phyloP scores from a whole-genome alignment of 2,329 filamentous ascomycete species.

The Xylaria sp. region DNA sequence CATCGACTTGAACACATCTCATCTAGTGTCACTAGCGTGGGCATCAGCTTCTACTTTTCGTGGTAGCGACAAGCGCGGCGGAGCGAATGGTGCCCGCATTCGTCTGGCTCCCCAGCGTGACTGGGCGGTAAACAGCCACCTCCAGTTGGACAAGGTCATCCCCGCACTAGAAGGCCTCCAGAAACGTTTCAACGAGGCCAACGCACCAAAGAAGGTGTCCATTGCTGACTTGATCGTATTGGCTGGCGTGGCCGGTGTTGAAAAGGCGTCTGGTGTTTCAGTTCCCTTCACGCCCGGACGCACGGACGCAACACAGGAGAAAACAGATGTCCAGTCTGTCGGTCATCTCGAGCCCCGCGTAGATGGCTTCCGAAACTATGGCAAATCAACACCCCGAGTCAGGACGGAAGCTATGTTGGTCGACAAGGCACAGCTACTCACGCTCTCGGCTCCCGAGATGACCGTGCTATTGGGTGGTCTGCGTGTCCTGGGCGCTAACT shows the following conservation, averaged over 20 bases:
- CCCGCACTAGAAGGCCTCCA: slow-evolving; percentile 71
- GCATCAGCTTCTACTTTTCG: slow-evolving; percentile 78
- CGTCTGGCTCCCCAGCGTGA: slow-evolving; percentile 76
- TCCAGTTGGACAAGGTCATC: slow-evolving; percentile 71
- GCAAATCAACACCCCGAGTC: slow-evolving; percentile 68
- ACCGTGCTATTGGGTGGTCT: slow-evolving; percentile 78
- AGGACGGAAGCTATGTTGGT: slow-evolving; percentile 76
- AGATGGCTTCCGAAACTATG: slow-evolving; percentile 87
- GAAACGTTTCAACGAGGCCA: slow-evolving; percentile 71
- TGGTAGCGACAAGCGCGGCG: slow-evolving; percentile 81
- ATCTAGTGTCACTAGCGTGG: slow-evolving; percentile 75
- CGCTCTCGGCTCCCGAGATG: slow-evolving; percentile 75
- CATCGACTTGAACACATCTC: slow-evolving; percentile 67
- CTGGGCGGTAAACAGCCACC: slow-evolving; percentile 81
- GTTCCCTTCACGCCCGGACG: slow-evolving; percentile 81
- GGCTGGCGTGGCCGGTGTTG: slow-evolving; percentile 75
- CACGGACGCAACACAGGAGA: slow-evolving; percentile 75
- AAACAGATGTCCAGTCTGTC: slow-evolving; percentile 75
- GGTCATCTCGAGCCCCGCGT: slow-evolving; percentile 72
- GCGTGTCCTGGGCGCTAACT: slow-evolving; percentile 76
- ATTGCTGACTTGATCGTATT: slow-evolving; percentile 83
- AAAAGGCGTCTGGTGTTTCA: slow-evolving; percentile 73
- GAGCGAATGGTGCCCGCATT: slow-evolving; percentile 83
- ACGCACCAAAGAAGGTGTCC: slow-evolving; percentile 75
- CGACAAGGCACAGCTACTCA: slow-evolving; percentile 77